Conservation (phyloP, 345 rosid genomes). For the Rhodomyrtus tomentosa region DNA sequence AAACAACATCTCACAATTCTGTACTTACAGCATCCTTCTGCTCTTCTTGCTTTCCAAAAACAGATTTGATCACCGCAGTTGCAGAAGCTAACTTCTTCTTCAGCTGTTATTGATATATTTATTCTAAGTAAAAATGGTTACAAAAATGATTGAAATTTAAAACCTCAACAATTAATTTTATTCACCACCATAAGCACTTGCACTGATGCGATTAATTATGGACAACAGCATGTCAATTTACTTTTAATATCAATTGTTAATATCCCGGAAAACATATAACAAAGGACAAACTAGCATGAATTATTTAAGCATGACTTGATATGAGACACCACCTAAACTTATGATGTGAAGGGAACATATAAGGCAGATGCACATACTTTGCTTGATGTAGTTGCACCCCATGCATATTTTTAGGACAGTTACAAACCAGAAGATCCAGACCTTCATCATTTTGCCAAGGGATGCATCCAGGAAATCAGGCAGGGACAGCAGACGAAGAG, state of each 20-base stretch:
- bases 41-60: conserved; percentile 43
- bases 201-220: background rate
- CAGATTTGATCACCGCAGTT: conserved; percentile 52
- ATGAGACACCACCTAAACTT: background rate
- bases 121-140: background rate
- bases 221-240: background rate
- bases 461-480: conserved; percentile 80
- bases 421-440: conserved; percentile 8
- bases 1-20: background rate
- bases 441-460: conserved; percentile 72
- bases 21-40: conserved; percentile 44
- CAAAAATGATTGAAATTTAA: background rate
- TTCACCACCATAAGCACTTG: background rate
- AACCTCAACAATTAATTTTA: background rate
- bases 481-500: conserved; percentile 69
- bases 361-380: background rate
- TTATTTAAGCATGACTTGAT: background rate
- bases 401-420: background rate
- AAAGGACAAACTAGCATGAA: background rate
- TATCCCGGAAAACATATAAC: background rate
- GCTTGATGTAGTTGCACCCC: background rate
- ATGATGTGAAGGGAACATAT: background rate
- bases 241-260: background rate
- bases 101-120: conserved; percentile 23
- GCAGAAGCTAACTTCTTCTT: conserved; percentile 65